phyloP scores from a whole-genome alignment of 805 yeast genomes.

The Ogataea paraovalis region DNA sequence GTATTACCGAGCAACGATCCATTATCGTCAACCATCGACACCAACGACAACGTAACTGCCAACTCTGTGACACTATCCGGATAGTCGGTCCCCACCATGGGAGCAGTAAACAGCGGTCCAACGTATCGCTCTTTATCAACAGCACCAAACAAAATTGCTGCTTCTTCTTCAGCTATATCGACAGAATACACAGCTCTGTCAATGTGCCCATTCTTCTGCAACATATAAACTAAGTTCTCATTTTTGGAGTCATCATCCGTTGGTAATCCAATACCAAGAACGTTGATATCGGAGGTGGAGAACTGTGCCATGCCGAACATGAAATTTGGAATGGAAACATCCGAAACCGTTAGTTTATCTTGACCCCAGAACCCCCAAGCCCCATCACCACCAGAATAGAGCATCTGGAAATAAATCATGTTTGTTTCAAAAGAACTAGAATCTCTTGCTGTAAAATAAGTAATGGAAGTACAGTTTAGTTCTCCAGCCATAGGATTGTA shows the following conservation, averaged over 20 bases:
- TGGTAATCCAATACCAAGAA: background rate
- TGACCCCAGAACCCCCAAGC: conserved; percentile 1
- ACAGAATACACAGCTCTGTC: background rate
- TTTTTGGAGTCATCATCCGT: background rate
- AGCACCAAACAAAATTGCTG: background rate
- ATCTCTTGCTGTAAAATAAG: background rate
- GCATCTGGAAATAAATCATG: background rate
- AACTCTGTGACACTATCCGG: background rate
- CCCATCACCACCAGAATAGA: background rate
- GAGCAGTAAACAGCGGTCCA: background rate
- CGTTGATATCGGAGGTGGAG: background rate
- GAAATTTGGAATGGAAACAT: background rate
- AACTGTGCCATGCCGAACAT: background rate
- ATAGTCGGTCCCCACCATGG: background rate
- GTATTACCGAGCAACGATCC: background rate
- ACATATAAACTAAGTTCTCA: background rate
- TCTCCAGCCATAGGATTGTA: background rate
- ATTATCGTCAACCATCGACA: background rate
- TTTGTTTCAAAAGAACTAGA: background rate
- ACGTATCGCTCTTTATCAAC: background rate
- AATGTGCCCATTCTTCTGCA: background rate
- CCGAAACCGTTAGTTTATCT: background rate
- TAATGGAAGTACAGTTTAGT: background rate
- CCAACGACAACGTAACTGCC: background rate
- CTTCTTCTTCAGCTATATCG: background rate